phyloP scores from a whole-genome alignment of 2,329 filamentous ascomycete genomes.

The Microsporum canis region DNA sequence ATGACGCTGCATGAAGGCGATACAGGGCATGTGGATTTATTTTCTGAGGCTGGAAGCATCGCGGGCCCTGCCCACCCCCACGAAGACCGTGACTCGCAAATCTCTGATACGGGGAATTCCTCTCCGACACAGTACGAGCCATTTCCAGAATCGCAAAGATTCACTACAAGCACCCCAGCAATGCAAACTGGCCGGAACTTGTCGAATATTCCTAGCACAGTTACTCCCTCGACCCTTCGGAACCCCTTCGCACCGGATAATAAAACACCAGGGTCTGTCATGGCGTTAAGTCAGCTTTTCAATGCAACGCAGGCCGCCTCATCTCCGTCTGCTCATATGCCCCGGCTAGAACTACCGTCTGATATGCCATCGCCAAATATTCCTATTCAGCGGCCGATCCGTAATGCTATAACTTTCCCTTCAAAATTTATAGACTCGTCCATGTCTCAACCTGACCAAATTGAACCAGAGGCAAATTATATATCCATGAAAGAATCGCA shows the following conservation, averaged over 20 bases:
- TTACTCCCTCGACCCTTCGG: slow-evolving; percentile 31
- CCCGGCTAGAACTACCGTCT: slow-evolving; percentile 30
- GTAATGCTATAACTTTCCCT: slow-evolving; percentile 28
- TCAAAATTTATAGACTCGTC: slow-evolving; percentile 24
- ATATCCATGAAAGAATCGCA: slow-evolving; percentile 39
- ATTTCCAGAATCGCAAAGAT: slow-evolving; percentile 39
- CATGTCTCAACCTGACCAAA: slow-evolving; percentile 26
- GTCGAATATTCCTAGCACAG: slow-evolving; percentile 2
- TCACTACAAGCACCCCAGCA: slow-evolving; percentile 33
- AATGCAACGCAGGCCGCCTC: slow-evolving; percentile 38
- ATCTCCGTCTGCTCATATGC: slow-evolving; percentile 32
- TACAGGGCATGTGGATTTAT: slow-evolving; percentile 34
- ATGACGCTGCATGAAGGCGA: slow-evolving; percentile 33
- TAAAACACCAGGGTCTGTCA: slow-evolving; percentile 27
- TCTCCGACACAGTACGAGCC: slow-evolving; percentile 29
- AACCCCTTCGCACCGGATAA: slow-evolving; percentile 33
- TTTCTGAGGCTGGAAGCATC: slow-evolving; percentile 26
- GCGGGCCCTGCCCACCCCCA: slow-evolving; percentile 6
- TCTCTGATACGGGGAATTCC: slow-evolving; percentile 25
- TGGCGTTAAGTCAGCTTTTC: slow-evolving; percentile 40
- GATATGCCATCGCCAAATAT: slow-evolving; percentile 41
- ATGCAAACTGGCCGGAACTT: slow-evolving; percentile 26
- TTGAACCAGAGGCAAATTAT: slow-evolving; percentile 34
- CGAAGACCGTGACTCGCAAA: slow-evolving; percentile 52
- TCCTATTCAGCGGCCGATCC: slow-evolving; percentile 30